Evolutionary conservation across 768 basidiomycete species (phyloP), one percentile per base, ranked within the genome.

Genomic region (Tricholomella constricta): DNA sequence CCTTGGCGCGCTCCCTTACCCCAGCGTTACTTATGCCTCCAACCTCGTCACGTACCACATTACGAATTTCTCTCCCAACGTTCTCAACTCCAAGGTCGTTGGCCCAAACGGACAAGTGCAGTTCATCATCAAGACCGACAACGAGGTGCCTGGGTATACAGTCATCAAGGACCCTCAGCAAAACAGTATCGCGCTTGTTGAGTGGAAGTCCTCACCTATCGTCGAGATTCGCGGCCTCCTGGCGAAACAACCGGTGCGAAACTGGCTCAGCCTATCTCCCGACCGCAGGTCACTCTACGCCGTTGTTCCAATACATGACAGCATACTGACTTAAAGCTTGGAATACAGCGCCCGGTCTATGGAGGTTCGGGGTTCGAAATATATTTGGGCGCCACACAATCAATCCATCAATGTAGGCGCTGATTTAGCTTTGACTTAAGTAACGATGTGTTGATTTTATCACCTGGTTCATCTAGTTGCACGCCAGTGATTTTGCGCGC

Each of bases 1-100:
- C 52, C 83, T 80, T 59, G 85, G 85, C 5, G 84, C 84, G 0
- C 79, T 87, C 17, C 85, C 85, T 25, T 84, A 81, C 59, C 76
- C 81, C 0, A 48, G 68, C 20, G 51, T 71, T 26, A 54, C 70
- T 20, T 62, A 70, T 6, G 31, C 69, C 20, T 58, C 74, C 14
- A 66, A 70, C 26, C 55, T 72, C 23, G 57, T 68, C 62, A 62
- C 69, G 5, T 80, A 81, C 65, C 72, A 73, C 43, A 81, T 87
- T 72, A 76, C 77, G 10, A 67, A 73, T 11, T 74, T 81, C 62
- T 77, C 70, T 52, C 77, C 80, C 4, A 75, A 73, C 32, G 69
- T 86, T 7, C 70, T 85, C 48, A 82, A 86, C 62, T 84, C 77
- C 61, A 68, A 62, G 17, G 77, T 86, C 55, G 52, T 83, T 45